Conservation (phyloP, 1,284 basidiomycete genomes). For the Trametes polyzona region DNA sequence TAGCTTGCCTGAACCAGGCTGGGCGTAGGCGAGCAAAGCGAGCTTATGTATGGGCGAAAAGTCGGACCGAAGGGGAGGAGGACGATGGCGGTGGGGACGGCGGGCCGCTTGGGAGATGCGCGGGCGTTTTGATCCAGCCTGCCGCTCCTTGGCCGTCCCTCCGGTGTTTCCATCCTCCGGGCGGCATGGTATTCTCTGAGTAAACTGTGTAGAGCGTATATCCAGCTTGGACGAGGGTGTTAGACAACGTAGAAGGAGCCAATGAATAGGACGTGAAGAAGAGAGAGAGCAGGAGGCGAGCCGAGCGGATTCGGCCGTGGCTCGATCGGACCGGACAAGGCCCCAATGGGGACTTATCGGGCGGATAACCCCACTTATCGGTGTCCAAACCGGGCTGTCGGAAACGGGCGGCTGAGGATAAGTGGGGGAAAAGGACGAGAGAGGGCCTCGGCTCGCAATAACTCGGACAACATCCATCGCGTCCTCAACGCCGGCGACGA, state of each 20-base stretch:
- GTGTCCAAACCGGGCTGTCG: neutral
- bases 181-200: neutral
- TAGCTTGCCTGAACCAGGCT: too few species aligned
- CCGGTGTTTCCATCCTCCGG: neutral
- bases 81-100: neutral
- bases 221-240: too few species aligned
- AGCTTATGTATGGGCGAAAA: too few species aligned
- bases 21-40: too few species aligned
- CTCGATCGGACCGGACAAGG: too few species aligned
- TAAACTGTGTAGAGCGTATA: neutral
- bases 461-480: conserved; percentile 1
- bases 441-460: neutral
- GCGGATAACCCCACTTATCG: neutral
- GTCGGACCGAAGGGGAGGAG: neutral
- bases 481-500: conserved; percentile 21
- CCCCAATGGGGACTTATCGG: too few species aligned
- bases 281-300: neutral
- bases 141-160: neutral
- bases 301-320: neutral
- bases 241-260: neutral
- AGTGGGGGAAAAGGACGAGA: neutral
- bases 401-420: neutral
- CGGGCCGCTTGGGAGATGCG: neutral
- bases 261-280: neutral
- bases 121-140: neutral